Evolutionary conservation across 129 eudicot species (phyloP).

Genomic region (Artemisia annua): DNA sequence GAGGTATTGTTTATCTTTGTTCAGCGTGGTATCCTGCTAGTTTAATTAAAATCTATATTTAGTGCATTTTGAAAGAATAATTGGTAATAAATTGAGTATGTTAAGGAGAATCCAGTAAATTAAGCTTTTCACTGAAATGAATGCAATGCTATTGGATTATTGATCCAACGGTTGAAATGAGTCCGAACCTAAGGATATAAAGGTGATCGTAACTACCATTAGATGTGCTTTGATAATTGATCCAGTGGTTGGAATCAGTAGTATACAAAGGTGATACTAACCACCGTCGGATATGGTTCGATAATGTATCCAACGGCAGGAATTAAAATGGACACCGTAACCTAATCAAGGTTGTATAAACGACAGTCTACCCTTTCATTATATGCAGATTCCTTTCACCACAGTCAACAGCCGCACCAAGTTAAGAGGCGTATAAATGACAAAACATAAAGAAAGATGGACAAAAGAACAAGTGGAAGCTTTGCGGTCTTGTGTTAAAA

Average conservation of each 20-base stretch:
- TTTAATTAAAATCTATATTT: not conserved
- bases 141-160: not conserved
- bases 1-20: too few relatives aligned
- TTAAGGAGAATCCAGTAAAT: too few relatives aligned
- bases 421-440: not conserved
- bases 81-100: not conserved
- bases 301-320: constrained; percentile 11
- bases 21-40: too few relatives aligned
- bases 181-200: constrained; percentile 5
- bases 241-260: constrained; percentile 1
- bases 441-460: constrained; percentile 15
- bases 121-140: not conserved
- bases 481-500: constrained; percentile 22
- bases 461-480: constrained; percentile 30
- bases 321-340: not conserved
- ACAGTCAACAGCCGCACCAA: not conserved
- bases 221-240: constrained; percentile 16
- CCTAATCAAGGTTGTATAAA: too few relatives aligned
- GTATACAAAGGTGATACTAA: not conserved
- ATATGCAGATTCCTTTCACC: not conserved
- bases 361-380: not conserved
- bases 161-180: constrained; percentile 18
- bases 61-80: not conserved
- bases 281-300: constrained; percentile 11
- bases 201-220: not conserved